Conservation (phyloP, 257 asterid genomes). For the Ajuga chamaepitys region DNA sequence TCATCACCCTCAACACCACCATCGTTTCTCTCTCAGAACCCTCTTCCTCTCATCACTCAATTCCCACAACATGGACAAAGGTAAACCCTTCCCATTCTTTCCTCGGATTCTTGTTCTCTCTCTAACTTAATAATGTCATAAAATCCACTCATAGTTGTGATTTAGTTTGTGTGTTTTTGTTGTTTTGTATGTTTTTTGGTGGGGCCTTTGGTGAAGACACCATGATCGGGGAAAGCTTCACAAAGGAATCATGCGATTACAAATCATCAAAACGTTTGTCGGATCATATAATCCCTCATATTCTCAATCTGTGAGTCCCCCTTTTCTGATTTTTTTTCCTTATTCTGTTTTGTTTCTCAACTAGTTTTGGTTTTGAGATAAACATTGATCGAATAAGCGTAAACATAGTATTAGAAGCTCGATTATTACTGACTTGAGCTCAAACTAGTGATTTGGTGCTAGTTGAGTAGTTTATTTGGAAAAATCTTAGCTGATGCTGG, state of each 20-base stretch:
- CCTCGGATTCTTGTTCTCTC: background rate
- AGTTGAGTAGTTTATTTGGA: no score
- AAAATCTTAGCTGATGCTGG: no score
- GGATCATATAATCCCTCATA: constrained; percentile 55
- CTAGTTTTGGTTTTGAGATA: background rate
- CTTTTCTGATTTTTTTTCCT: background rate
- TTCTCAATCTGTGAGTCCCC: constrained; percentile 57
- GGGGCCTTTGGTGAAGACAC: constrained; percentile 21
- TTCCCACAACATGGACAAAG: constrained; percentile 31
- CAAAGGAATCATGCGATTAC: constrained; percentile 30
- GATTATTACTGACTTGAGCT: no score
- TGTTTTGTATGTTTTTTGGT: background rate
- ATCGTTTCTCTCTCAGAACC: background rate
- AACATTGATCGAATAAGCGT: no score
- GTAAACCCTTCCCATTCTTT: constrained; percentile 9
- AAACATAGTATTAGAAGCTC: no score
- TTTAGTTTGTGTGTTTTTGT: background rate
- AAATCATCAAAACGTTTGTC: constrained; percentile 23
- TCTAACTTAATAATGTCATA: background rate
- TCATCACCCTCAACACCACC: background rate
- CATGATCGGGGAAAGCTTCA: constrained; percentile 31
- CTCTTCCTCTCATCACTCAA: constrained; percentile 2
- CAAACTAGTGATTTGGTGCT: background rate
- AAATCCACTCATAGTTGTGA: background rate
- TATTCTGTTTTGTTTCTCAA: background rate